Evolutionary conservation across 441 rosid species (phyloP), one percentile per base, ranked within the genome.

Genomic region (Eruca vesicaria): DNA sequence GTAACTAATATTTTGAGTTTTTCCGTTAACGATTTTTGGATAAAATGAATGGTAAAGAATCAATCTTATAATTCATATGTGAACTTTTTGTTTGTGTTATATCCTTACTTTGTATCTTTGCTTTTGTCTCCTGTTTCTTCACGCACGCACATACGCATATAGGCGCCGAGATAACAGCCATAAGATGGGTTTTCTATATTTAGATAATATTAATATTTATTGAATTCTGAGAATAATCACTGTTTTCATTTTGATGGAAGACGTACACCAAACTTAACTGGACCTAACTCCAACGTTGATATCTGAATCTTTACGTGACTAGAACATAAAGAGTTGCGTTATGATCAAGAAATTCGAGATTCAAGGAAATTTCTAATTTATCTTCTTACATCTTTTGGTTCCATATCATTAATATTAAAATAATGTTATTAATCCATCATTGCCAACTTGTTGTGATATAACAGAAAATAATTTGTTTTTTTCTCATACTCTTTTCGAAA

Each of bases 211-310:
- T 66, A 29, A 15, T 16, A 32, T 23, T 41, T 18, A 41, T 63
- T 26, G 52, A 15, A 57, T 43, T 71, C 5, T 16, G 35, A 77
- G 36, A 77, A 66, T 71, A 59, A 26, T 77, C 29, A 71, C 50
- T 28, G 58, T 31, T 58, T 45, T 16, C 32, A 33, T 57, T 60
- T 77, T 29, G 68, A 71, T 77, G 63, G 68, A 66, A 60, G 65
- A 64, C 72, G 72, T 70, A 66, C 52, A 66, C 68, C 63, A 59
- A 71, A 77, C 80, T 71, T 71, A 26, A 71, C 0, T 50, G 80
- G 76, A 71, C 76, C 80, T 59, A 77, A 70, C 67, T 76, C 62
- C 79, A 26, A 76, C 16, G 76, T 76, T 76, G 55, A 31, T 33
- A 48, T 53, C 38, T 72, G 45, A 68, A 59, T 55, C 58, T 66